A percentile compares a stretch with the other conserved stretches of the same genome.
phyloP scores from a whole-genome alignment of 2,329 filamentous ascomycete species.

The Eutypella sp. region DNA sequence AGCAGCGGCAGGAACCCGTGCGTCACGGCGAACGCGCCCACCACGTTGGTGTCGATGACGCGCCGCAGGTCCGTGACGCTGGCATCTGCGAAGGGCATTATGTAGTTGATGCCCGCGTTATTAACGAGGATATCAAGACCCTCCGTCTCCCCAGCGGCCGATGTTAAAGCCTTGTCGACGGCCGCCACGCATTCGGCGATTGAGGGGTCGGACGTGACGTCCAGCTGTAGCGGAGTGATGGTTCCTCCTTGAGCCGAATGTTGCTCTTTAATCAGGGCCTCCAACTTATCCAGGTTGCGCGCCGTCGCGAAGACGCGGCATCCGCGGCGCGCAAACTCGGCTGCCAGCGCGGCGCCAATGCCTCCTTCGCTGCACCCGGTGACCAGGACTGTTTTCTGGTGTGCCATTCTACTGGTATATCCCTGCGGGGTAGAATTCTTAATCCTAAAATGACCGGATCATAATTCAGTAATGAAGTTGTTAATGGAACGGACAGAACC shows the following conservation, averaged over 20 bases:
- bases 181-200: slow-evolving; percentile 13
- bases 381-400: slow-evolving; percentile 3
- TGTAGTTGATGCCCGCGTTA: slow-evolving; percentile 19
- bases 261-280: slow-evolving; percentile 12
- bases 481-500: no score
- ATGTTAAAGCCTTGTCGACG: slow-evolving; percentile 8
- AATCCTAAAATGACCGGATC: no score
- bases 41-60: slow-evolving; percentile 24
- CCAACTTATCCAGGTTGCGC: slow-evolving; percentile 21
- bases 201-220: slow-evolving; percentile 23
- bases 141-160: not conserved
- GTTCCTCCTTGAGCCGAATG: no score
- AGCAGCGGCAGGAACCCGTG: slow-evolving; percentile 28
- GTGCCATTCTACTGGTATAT: no score
- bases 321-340: not conserved
- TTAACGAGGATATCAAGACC: slow-evolving; percentile 22
- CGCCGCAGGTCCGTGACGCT: slow-evolving; percentile 10
- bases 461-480: no score
- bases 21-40: slow-evolving; percentile 26
- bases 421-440: no score
- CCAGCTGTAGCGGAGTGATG: slow-evolving; percentile 23
- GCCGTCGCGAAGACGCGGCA: slow-evolving; percentile 12
- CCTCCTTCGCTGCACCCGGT: slow-evolving; percentile 16
- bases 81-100: slow-evolving; percentile 20
- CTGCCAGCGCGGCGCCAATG: slow-evolving; percentile 18